Evolutionary conservation across 768 basidiomycete species (phyloP).

Genomic region (Amanita subjunquillea): DNA sequence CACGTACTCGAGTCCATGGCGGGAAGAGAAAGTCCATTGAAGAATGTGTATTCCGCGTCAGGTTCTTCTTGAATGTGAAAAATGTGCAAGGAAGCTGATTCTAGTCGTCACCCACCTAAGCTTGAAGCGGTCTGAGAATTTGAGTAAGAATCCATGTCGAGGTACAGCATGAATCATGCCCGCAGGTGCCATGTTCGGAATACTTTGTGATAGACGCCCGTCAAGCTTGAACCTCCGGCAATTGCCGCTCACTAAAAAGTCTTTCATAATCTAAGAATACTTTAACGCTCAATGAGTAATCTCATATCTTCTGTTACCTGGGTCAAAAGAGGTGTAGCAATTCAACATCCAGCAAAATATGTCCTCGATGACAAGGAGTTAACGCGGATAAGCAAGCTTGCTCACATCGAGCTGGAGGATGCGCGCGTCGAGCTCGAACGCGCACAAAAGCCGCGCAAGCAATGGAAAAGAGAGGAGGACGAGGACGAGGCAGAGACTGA

Average conservation of each 20-base stretch:
- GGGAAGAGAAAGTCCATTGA: too few species aligned
- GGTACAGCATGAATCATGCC: too few species aligned
- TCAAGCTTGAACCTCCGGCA: neutral
- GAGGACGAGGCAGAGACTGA: constrained; percentile 45
- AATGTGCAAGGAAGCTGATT: too few species aligned
- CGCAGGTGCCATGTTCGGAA: too few species aligned
- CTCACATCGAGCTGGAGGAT: constrained; percentile 83
- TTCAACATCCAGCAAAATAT: constrained; percentile 75
- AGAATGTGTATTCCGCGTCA: too few species aligned
- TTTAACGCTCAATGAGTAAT: constrained; percentile 42
- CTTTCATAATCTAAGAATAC: neutral
- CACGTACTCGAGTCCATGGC: too few species aligned
- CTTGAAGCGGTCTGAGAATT: too few species aligned
- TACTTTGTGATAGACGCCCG: too few species aligned
- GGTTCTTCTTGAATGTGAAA: too few species aligned
- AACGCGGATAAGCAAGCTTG: constrained; percentile 79
- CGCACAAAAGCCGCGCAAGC: constrained; percentile 65
- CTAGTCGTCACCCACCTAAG: too few species aligned
- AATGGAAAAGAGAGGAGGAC: constrained; percentile 58
- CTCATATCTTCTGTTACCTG: constrained; percentile 69
- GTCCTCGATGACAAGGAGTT: constrained; percentile 85
- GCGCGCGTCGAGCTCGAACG: constrained; percentile 77
- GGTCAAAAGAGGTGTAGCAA: constrained; percentile 75
- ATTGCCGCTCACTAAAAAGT: neutral
- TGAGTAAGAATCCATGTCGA: too few species aligned